These are phyloP conservation scores for Rhizopogon salebrosus DNA, from an alignment of 768 basidiomycete species.

Conservation along the genomic window DNA sequence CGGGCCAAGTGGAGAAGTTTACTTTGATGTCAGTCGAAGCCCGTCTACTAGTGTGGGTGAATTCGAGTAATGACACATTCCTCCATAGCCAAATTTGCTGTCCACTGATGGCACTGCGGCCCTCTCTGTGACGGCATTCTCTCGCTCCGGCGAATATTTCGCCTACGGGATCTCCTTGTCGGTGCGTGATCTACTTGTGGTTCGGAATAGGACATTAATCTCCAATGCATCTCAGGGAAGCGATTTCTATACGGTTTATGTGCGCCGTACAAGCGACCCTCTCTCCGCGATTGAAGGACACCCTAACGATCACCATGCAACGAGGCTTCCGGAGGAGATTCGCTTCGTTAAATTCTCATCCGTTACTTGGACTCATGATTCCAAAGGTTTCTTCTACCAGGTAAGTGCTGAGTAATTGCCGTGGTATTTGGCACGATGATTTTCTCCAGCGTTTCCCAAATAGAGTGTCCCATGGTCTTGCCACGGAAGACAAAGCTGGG, in stretches of 20 bases:
- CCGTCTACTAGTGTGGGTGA: neutral
- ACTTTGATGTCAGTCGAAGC: constrained; percentile 59
- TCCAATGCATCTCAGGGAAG: constrained; percentile 46
- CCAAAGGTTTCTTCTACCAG: constrained; percentile 84
- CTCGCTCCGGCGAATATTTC: constrained; percentile 60
- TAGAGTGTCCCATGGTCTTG: constrained; percentile 38
- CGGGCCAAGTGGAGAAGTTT: constrained; percentile 56
- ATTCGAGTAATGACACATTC: neutral
- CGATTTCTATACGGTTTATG: constrained; percentile 65
- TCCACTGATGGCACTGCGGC: constrained; percentile 70
- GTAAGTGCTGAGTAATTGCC: constrained; percentile 18
- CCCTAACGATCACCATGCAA: constrained; percentile 38
- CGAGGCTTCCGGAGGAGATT: constrained; percentile 59
- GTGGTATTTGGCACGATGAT: neutral
- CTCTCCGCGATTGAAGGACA: constrained; percentile 38
- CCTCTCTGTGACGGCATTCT: constrained; percentile 55
- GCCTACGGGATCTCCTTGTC: constrained; percentile 76
- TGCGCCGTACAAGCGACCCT: constrained; percentile 59
- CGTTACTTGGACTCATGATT: constrained; percentile 72
- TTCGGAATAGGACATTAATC: neutral
- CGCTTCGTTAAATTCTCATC: constrained; percentile 74
- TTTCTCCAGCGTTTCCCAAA: constrained; percentile 49
- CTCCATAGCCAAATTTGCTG: constrained; percentile 60
- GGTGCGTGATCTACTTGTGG: constrained; percentile 32
- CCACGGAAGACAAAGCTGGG: constrained; percentile 45